These are phyloP conservation scores for Phanerodontia chrysosporium DNA, from an alignment of 768 basidiomycete genomes.

Conservation along the genomic window DNA sequence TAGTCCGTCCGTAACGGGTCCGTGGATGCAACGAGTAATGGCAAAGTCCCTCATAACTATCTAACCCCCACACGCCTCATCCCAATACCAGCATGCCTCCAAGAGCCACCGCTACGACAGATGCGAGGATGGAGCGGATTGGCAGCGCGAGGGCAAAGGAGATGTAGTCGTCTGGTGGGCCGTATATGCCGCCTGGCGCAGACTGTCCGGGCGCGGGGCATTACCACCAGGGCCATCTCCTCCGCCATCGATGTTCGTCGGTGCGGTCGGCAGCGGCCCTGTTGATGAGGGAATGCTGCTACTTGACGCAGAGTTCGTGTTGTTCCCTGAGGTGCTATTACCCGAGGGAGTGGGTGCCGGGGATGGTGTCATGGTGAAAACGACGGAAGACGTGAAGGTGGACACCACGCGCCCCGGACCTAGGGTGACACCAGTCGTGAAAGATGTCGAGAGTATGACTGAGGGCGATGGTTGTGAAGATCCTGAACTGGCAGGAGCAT, in stretches of 20 bases:
- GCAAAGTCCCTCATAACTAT: background rate
- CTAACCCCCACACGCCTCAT: conserved; percentile 24
- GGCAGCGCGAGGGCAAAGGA: conserved; percentile 48
- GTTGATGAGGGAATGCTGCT: conserved; percentile 37
- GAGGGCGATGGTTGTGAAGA: background rate
- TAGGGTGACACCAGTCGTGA: conserved; percentile 34
- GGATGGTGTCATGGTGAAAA: conserved; percentile 43
- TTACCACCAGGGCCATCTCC: conserved; percentile 34
- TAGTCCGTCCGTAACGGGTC: conserved; percentile 3
- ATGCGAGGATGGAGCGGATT: conserved; percentile 40
- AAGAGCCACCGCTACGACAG: conserved; percentile 40
- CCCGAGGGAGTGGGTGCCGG: background rate
- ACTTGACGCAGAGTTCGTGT: conserved; percentile 18
- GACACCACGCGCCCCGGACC: conserved; percentile 38
- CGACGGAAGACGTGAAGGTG: conserved; percentile 37
- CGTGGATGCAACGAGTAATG: background rate
- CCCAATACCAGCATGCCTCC: conserved; percentile 46
- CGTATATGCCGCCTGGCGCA: conserved; percentile 44
- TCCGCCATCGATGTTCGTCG: conserved; percentile 51
- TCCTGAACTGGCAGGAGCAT: background rate
- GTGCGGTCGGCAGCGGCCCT: conserved; percentile 55
- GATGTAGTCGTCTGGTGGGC: conserved; percentile 67
- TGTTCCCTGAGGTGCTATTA: conserved; percentile 7
- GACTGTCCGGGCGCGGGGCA: conserved; percentile 60
- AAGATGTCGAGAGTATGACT: conserved; percentile 16